Evolutionary conservation across 495 filamentous ascomycete genomes (phyloP).

Genomic region (Lineolata rhizophorae): DNA sequence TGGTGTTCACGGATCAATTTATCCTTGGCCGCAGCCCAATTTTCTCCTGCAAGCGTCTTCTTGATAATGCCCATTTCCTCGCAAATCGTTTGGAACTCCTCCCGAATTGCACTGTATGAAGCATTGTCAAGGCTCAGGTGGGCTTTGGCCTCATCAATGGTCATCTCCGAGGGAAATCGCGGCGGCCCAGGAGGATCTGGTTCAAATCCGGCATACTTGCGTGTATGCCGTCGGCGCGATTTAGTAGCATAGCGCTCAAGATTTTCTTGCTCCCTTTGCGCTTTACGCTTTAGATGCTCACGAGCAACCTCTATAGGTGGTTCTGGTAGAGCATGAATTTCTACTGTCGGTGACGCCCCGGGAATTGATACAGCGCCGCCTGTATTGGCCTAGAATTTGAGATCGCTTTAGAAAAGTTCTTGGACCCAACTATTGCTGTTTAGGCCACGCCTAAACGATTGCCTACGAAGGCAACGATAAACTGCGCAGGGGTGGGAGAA

Average conservation of each 20-base stretch:
- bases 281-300: no score
- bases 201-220: slow-evolving; percentile 47
- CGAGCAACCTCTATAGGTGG: no score
- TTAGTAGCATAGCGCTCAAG: slow-evolving; percentile 38
- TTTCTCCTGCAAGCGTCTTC: slow-evolving; percentile 51
- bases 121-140: slow-evolving; percentile 40
- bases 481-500: neutral
- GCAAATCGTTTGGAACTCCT: slow-evolving; percentile 49
- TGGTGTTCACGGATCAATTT: slow-evolving; percentile 39
- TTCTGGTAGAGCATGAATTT: no score
- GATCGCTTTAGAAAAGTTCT: no score
- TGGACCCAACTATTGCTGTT: no score
- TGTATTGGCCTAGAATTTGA: no score
- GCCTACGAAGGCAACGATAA: no score
- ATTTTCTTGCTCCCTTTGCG: slow-evolving; percentile 42
- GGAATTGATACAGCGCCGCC: no score
- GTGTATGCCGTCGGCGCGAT: slow-evolving; percentile 51
- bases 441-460: no score
- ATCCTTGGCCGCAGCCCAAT: slow-evolving; percentile 52
- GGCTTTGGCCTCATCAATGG: slow-evolving; percentile 55
- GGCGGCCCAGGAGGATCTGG: slow-evolving; percentile 48
- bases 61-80: slow-evolving; percentile 40
- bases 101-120: slow-evolving; percentile 38
- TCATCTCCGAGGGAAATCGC: slow-evolving; percentile 62
- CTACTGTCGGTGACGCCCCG: no score